Conservation (phyloP, 768 basidiomycete species). For the Podaxis sp. region DNA sequence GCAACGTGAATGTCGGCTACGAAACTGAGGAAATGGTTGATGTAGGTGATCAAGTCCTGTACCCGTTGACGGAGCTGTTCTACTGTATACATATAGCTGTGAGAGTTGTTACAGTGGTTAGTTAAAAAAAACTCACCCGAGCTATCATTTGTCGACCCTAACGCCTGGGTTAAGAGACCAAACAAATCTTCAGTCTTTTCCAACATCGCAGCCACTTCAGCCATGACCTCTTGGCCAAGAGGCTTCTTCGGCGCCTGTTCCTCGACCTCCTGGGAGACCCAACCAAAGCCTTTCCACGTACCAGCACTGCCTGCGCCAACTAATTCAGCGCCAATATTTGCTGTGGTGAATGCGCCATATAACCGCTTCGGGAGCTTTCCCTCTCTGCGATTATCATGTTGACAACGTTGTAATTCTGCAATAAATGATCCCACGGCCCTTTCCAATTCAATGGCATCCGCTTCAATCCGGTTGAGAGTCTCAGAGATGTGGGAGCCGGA, state of each 20-base stretch:
- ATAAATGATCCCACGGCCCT: conserved; percentile 69
- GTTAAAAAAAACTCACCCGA: conserved; percentile 33
- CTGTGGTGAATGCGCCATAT: conserved; percentile 58
- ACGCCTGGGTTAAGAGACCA: conserved; percentile 33
- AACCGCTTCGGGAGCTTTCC: conserved; percentile 51
- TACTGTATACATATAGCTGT: conserved; percentile 25
- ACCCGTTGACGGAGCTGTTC: conserved; percentile 43
- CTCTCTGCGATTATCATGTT: conserved; percentile 34
- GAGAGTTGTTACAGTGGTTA: conserved; percentile 2
- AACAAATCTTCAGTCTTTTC: conserved; percentile 53
- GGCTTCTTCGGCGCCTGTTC: conserved; percentile 45
- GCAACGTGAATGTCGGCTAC: conserved; percentile 77
- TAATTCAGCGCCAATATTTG: conserved; percentile 72
- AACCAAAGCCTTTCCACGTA: conserved; percentile 85
- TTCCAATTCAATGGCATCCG: conserved; percentile 75
- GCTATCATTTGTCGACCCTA: conserved; percentile 31
- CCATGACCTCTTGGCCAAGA: conserved; percentile 51
- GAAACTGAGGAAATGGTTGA: conserved; percentile 58
- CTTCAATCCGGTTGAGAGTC: conserved; percentile 68
- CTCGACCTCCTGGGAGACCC: conserved; percentile 57
- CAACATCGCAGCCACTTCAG: conserved; percentile 50
- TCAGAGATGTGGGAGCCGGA: conserved; percentile 62
- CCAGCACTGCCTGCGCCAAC: conserved; percentile 78
- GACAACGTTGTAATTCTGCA: conserved; percentile 62
- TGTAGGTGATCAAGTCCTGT: conserved; percentile 51